Evolutionary conservation across 768 basidiomycete genomes (phyloP).

Genomic region (Collybiopsis confluens): DNA sequence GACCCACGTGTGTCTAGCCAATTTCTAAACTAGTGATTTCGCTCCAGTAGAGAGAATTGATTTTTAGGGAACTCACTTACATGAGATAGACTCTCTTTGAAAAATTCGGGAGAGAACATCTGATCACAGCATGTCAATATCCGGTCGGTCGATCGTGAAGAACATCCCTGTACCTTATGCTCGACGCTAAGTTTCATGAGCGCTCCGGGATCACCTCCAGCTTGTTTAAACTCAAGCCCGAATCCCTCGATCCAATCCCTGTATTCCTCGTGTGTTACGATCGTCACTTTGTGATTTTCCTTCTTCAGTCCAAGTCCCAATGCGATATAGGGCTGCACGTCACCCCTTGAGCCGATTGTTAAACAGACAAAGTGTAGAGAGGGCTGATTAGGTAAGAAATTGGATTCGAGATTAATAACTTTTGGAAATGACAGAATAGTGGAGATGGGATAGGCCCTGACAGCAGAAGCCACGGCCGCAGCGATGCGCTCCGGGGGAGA

Average conservation of each 20-base stretch:
- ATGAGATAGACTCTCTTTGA: conserved; percentile 55
- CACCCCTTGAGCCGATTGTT: conserved; percentile 63
- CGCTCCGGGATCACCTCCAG: conserved; percentile 66
- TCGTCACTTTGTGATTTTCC: conserved; percentile 48
- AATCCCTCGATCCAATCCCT: conserved; percentile 53
- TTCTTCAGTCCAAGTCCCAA: conserved; percentile 44
- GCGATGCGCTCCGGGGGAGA: conserved; percentile 41
- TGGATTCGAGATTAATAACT: conserved; percentile 42
- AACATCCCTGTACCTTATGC: conserved; percentile 29
- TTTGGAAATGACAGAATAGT: conserved; percentile 32
- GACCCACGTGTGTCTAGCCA: conserved; percentile 63
- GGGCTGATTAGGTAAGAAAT: conserved; percentile 21
- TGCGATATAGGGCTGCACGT: conserved; percentile 62
- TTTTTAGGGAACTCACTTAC: conserved; percentile 24
- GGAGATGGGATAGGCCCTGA: conserved; percentile 25
- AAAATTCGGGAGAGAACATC: conserved; percentile 74
- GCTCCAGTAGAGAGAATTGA: not conserved
- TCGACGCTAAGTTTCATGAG: conserved; percentile 61
- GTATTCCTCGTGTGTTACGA: conserved; percentile 57
- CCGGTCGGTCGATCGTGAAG: not conserved
- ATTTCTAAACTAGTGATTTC: conserved; percentile 41
- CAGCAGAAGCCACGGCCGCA: conserved; percentile 23
- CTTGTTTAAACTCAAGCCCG: conserved; percentile 53
- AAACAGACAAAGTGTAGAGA: conserved; percentile 56
- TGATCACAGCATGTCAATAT: conserved; percentile 16